Conservation (phyloP, 2,329 filamentous ascomycete species). For the Pezicula carpinea region DNA sequence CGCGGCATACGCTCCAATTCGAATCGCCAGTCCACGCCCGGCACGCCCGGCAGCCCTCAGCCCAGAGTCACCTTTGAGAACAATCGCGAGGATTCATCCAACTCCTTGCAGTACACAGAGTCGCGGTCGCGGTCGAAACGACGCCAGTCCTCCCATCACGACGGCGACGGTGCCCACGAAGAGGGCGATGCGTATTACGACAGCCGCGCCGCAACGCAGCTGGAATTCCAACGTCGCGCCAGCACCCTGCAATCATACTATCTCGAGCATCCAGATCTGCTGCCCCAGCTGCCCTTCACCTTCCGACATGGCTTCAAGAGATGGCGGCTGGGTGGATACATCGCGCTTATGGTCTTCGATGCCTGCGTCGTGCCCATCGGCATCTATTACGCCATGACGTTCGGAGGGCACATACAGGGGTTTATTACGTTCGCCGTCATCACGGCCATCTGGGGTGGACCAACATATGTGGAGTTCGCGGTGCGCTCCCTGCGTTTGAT, state of each 20-base stretch:
- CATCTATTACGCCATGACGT: constrained; percentile 47
- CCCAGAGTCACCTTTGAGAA: constrained; percentile 16
- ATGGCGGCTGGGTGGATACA: constrained; percentile 22
- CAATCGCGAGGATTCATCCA: constrained; percentile 7
- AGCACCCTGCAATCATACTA: constrained; percentile 20
- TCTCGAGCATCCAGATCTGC: constrained; percentile 16
- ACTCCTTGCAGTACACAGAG: constrained; percentile 1
- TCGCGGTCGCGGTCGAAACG: constrained; percentile 4
- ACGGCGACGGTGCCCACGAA: constrained; percentile 9
- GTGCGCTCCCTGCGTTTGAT: constrained; percentile 44
- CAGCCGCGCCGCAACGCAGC: constrained; percentile 16
- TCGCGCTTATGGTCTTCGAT: constrained; percentile 42
- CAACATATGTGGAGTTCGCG: constrained; percentile 50
- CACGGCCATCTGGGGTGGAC: constrained; percentile 49
- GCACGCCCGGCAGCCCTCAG: neutral
- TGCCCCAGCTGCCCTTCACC: constrained; percentile 20
- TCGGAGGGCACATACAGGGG: constrained; percentile 29
- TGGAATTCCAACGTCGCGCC: constrained; percentile 16
- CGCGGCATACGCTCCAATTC: neutral
- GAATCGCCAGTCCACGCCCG: neutral
- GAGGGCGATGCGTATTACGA: constrained; percentile 19
- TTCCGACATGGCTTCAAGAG: constrained; percentile 22
- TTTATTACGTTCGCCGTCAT: constrained; percentile 46
- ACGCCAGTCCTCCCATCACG: constrained; percentile 8
- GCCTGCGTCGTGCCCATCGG: constrained; percentile 45